These are phyloP conservation scores for Perkinsela sp. DNA, from an alignment of 208 protist genomes.

Conservation along the genomic window DNA sequence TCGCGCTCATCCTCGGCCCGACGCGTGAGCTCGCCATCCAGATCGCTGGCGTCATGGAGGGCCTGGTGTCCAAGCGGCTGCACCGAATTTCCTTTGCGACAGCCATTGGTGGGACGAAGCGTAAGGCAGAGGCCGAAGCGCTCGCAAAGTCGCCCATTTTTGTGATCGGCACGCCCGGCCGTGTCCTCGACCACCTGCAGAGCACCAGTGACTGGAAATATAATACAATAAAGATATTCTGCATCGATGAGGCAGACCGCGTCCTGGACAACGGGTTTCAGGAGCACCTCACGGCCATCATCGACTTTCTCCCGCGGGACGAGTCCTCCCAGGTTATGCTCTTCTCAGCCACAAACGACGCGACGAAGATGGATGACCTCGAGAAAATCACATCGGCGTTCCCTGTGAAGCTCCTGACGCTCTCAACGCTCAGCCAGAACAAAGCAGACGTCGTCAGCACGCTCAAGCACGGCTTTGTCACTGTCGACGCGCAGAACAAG, in stretches of 20 bases:
- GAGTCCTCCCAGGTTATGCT: conserved; percentile 80
- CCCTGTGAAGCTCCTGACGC: conserved; percentile 67
- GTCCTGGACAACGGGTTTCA: conserved; percentile 92
- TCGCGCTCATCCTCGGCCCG: conserved; percentile 86
- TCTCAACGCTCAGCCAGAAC: conserved; percentile 76
- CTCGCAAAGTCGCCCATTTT: conserved; percentile 57
- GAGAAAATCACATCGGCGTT: conserved; percentile 63
- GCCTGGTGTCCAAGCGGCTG: conserved; percentile 69
- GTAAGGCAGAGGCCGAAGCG: conserved; percentile 56
- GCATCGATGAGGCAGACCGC: conserved; percentile 96
- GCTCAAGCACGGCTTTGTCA: conserved; percentile 89
- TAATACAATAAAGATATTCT: conserved; percentile 79
- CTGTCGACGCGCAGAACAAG: conserved; percentile 71
- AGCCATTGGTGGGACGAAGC: conserved; percentile 62
- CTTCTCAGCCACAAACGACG: conserved; percentile 92
- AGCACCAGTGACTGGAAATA: conserved; percentile 85
- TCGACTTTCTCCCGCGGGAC: conserved; percentile 78
- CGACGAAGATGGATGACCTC: conserved; percentile 85
- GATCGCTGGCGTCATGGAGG: conserved; percentile 78
- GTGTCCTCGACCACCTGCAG: conserved; percentile 92
- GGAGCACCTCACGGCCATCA: conserved; percentile 93
- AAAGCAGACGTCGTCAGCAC: conserved; percentile 70
- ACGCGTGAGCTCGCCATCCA: conserved; percentile 95
- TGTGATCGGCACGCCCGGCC: conserved; percentile 57
- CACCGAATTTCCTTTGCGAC: conserved; percentile 53